These are phyloP conservation scores for Collariella sp. DNA, from an alignment of 495 filamentous ascomycete species.

Conservation along the genomic window DNA sequence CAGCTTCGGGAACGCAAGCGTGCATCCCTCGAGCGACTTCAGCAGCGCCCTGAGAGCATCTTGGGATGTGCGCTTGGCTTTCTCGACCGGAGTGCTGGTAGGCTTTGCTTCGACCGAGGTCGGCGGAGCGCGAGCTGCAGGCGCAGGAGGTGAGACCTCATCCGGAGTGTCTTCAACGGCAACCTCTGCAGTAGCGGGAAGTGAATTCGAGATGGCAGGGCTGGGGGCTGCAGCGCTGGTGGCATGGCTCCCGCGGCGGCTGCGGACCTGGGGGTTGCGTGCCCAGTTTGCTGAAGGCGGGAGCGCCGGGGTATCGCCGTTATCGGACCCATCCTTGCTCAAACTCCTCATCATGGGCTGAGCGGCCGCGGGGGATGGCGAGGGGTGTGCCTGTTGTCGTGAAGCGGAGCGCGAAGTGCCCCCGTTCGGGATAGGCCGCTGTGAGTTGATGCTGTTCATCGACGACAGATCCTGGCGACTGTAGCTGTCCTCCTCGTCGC, in stretches of 20 bases:
- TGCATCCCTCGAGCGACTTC: conserved; percentile 28
- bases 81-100: conserved; percentile 4
- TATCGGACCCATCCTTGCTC: conserved; percentile 66
- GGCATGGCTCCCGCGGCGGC: conserved; percentile 64
- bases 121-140: conserved; percentile 1
- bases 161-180: conserved; percentile 18
- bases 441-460: conserved; percentile 81
- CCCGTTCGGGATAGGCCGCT: conserved; percentile 50
- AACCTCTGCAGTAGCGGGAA: conserved; percentile 44
- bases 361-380: conserved; percentile 47
- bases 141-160: neutral
- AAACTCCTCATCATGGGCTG: conserved; percentile 66
- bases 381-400: conserved; percentile 43
- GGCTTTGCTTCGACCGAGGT: neutral
- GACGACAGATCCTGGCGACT: conserved; percentile 90
- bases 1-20: conserved; percentile 23
- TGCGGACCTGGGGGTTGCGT: conserved; percentile 61
- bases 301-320: conserved; percentile 72
- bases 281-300: conserved; percentile 94
- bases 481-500: conserved; percentile 94
- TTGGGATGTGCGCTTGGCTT: conserved; percentile 13
- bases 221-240: conserved; percentile 74
- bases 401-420: conserved; percentile 43
- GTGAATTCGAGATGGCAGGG: conserved; percentile 58
- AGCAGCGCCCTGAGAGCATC: conserved; percentile 23